These are phyloP conservation scores for Volvariella volvacea DNA, from an alignment of 1,284 basidiomycete genomes.

Conservation along the genomic window DNA sequence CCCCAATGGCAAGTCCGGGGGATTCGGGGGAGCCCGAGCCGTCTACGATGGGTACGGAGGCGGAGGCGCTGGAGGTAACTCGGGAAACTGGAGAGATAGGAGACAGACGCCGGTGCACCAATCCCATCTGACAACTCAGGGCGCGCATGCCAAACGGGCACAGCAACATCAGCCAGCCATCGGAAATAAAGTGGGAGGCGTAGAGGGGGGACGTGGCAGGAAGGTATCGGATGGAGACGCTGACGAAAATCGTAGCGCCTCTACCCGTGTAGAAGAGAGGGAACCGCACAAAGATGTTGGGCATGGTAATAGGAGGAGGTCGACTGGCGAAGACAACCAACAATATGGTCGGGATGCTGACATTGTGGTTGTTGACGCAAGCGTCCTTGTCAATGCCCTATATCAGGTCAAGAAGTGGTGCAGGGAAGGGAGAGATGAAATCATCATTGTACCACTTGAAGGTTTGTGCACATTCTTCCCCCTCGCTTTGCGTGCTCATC, in stretches of 20 bases:
- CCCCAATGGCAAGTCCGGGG: neutral
- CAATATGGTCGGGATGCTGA: slow-evolving; percentile 50
- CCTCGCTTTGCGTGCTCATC: neutral
- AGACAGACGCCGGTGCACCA: slow-evolving; percentile 22
- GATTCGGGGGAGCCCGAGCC: neutral
- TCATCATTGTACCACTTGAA: slow-evolving; percentile 82
- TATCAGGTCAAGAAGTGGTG: slow-evolving; percentile 80
- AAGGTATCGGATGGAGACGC: neutral
- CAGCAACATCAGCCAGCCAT: slow-evolving; percentile 9
- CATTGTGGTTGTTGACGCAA: slow-evolving; percentile 79
- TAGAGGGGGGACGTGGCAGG: neutral
- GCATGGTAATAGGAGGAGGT: slow-evolving; percentile 20
- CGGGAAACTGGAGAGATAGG: slow-evolving; percentile 57
- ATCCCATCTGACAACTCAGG: slow-evolving; percentile 5
- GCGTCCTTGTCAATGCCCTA: slow-evolving; percentile 79
- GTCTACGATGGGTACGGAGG: neutral
- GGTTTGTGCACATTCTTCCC: slow-evolving; percentile 49
- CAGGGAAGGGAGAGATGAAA: slow-evolving; percentile 59
- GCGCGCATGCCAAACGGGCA: slow-evolving; percentile 13
- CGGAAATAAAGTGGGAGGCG: no score
- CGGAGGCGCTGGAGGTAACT: slow-evolving; percentile 18
- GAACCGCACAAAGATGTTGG: no score
- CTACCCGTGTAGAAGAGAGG: no score
- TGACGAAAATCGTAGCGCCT: neutral
- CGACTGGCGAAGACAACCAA: slow-evolving; percentile 27